Evolutionary conservation across 345 rosid genomes (phyloP).

Genomic region (Eucalyptus grandis): DNA sequence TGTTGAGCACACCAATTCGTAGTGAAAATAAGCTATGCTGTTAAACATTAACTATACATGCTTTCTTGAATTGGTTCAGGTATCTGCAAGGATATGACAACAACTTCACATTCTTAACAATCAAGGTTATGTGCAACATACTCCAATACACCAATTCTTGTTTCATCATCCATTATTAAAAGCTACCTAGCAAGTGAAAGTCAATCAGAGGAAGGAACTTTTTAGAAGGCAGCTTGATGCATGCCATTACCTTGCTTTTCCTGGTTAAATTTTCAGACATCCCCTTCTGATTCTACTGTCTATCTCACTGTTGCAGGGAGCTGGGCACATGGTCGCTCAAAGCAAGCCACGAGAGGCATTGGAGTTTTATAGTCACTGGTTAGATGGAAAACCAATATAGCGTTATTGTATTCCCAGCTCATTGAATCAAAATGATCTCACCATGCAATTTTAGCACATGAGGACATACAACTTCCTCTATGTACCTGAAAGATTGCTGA

Average conservation of each 20-base stretch:
- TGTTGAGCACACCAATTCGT: not conserved
- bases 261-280: not conserved
- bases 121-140: slow-evolving; percentile 25
- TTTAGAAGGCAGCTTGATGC: not conserved
- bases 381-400: slow-evolving; percentile 16
- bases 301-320: slow-evolving; percentile 25
- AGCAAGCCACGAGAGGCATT: slow-evolving; percentile 43
- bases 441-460: not conserved
- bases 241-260: not conserved
- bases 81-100: slow-evolving; percentile 39
- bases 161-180: not conserved
- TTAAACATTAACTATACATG: not conserved
- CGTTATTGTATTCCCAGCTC: not conserved
- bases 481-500: not conserved
- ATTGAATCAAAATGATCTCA: not conserved
- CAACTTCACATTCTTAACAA: slow-evolving; percentile 36
- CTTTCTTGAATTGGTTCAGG: slow-evolving; percentile 4
- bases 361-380: slow-evolving; percentile 27
- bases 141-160: not conserved
- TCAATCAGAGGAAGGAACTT: not conserved
- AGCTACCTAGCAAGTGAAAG: not conserved
- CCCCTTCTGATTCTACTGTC: not conserved
- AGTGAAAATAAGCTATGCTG: not conserved
- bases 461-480: not conserved
- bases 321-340: slow-evolving; percentile 54